phyloP scores from a whole-genome alignment of 163 green algal species.

The Prototheca wickerhamii region DNA sequence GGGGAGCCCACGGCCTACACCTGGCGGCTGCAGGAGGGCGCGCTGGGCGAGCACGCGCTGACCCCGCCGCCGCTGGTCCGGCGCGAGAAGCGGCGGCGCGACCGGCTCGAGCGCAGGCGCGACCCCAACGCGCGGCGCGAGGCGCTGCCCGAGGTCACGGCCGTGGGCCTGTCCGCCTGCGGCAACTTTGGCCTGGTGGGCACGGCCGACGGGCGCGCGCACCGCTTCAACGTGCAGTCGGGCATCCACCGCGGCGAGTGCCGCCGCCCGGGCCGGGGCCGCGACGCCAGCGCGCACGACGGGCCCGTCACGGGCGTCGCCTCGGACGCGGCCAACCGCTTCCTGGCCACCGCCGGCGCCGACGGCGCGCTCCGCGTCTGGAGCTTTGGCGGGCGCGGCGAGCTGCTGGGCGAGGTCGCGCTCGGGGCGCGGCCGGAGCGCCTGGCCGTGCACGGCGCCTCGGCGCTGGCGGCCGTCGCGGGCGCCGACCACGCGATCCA shows the following conservation, averaged over 20 bases:
- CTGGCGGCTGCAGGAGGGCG: conserved; percentile 70
- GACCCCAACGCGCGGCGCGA: neutral
- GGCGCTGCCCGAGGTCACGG: conserved; percentile 34
- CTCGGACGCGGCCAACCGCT: conserved; percentile 63
- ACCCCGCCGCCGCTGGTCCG: conserved; percentile 23
- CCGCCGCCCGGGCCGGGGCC: conserved; percentile 10
- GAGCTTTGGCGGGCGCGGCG: conserved; percentile 62
- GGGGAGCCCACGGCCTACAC: conserved; percentile 74
- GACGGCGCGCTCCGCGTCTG: conserved; percentile 73
- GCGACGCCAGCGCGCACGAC: conserved; percentile 52
- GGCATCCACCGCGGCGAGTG: conserved; percentile 78
- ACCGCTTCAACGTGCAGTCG: conserved; percentile 95
- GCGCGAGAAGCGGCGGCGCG: neutral
- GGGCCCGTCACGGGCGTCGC: conserved; percentile 57
- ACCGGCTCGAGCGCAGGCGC: neutral
- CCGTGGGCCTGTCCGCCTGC: conserved; percentile 69
- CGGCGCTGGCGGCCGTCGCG: conserved; percentile 63
- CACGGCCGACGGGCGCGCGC: conserved; percentile 53
- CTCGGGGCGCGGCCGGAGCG: conserved; percentile 28
- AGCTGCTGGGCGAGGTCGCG: conserved; percentile 37
- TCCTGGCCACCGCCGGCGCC: conserved; percentile 49
- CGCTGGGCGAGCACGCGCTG: conserved; percentile 64
- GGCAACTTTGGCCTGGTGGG: conserved; percentile 94
- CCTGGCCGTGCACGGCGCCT: conserved; percentile 61
- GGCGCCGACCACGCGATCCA: conserved; percentile 53